These are phyloP conservation scores for Metschnikowia anglica DNA, from an alignment of 805 yeast species.

Conservation along the genomic window DNA sequence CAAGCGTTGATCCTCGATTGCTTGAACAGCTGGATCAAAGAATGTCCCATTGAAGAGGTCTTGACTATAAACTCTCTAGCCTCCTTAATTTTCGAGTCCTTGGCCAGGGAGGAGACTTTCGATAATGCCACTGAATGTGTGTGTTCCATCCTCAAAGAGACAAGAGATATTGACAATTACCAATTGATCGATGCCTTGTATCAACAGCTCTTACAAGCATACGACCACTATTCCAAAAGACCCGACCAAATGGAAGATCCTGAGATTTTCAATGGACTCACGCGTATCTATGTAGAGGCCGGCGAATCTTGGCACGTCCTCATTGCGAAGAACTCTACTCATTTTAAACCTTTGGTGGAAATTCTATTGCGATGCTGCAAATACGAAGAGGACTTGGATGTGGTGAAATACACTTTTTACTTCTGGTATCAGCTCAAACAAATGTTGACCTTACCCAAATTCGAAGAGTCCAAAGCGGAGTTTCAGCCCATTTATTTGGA, in stretches of 20 bases:
- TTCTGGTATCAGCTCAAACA: constrained; percentile 88
- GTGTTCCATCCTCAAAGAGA: constrained; percentile 77
- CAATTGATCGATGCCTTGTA: constrained; percentile 65
- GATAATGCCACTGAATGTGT: constrained; percentile 86
- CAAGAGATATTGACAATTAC: constrained; percentile 68
- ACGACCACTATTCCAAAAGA: constrained; percentile 37
- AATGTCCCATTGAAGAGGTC: constrained; percentile 73
- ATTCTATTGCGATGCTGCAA: constrained; percentile 69
- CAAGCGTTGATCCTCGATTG: constrained; percentile 62
- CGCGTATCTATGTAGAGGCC: constrained; percentile 83
- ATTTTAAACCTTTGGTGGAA: constrained; percentile 71
- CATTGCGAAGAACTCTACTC: constrained; percentile 67
- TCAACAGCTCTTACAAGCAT: constrained; percentile 63
- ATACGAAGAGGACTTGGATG: constrained; percentile 79
- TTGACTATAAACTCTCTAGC: constrained; percentile 64
- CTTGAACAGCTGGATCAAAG: constrained; percentile 87
- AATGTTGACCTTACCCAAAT: constrained; percentile 59
- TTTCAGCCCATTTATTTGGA: constrained; percentile 56
- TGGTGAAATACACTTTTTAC: constrained; percentile 85
- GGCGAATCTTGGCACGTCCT: constrained; percentile 95
- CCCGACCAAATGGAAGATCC: constrained; percentile 51
- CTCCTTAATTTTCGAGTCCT: constrained; percentile 58
- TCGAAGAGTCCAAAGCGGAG: constrained; percentile 49
- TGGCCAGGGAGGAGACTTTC: constrained; percentile 66
- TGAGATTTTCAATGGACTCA: constrained; percentile 65